phyloP scores from a whole-genome alignment of 75 land plant genomes.

The Chamaecyparis obtusa region DNA sequence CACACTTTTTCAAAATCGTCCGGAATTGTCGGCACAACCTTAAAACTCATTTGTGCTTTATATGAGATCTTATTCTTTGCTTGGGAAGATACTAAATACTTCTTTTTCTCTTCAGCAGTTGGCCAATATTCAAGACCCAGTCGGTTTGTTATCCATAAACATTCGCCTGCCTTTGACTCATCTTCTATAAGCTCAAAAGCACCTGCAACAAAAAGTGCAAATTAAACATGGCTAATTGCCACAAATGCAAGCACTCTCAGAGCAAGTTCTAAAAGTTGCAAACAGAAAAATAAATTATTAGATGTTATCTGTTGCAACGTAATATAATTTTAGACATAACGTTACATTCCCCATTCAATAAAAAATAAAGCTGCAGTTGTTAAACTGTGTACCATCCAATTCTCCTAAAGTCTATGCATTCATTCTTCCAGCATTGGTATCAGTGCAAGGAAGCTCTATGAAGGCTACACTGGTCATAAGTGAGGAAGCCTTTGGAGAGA shows the following conservation, averaged over 20 bases:
- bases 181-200: conserved; percentile 81
- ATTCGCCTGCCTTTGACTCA: conserved; percentile 84
- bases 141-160: conserved; percentile 88
- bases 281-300: neutral
- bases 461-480: too few relatives aligned
- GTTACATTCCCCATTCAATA: neutral
- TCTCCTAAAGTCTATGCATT: too few relatives aligned
- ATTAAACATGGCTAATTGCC: neutral
- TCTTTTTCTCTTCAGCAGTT: conserved; percentile 65
- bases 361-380: too few relatives aligned
- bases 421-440: too few relatives aligned
- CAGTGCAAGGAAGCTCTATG: too few relatives aligned
- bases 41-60: neutral
- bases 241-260: neutral
- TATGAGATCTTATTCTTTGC: conserved; percentile 6
- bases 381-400: too few relatives aligned
- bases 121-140: conserved; percentile 95
- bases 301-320: too few relatives aligned
- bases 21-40: conserved; percentile 2
- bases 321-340: neutral
- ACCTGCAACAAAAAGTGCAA: conserved; percentile 34
- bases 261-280: neutral
- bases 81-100: conserved; percentile 35
- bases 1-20: conserved; percentile 9
- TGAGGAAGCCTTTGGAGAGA: too few relatives aligned